These are phyloP conservation scores for Luvunga scandens DNA, from an alignment of 345 rosid species.

Conservation along the genomic window DNA sequence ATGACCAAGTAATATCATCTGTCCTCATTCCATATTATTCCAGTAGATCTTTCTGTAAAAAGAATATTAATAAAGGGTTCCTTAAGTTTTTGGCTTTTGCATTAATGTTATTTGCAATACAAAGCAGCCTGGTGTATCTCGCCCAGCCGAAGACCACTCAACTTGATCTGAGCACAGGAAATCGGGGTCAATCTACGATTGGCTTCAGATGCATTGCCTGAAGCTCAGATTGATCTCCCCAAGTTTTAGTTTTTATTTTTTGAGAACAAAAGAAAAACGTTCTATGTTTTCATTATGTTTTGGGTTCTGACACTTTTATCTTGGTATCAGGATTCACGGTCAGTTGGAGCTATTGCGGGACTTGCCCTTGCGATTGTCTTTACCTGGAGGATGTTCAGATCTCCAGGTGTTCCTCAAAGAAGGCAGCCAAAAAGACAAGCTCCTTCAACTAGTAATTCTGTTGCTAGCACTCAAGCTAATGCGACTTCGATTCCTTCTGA, in stretches of 20 bases:
- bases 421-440: constrained; percentile 75
- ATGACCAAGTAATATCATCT: background rate
- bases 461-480: constrained; percentile 43
- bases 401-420: constrained; percentile 62
- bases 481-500: constrained; percentile 36
- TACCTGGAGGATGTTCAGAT: constrained; percentile 74
- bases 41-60: background rate
- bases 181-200: background rate
- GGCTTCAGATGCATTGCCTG: background rate
- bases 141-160: background rate
- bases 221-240: background rate
- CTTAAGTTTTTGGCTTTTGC: background rate
- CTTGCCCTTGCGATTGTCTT: constrained; percentile 88
- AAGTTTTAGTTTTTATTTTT: background rate
- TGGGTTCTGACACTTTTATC: constrained; percentile 13
- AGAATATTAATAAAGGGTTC: background rate
- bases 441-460: constrained; percentile 45
- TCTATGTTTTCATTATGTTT: background rate
- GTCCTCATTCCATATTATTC: too few relatives aligned
- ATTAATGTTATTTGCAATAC: background rate
- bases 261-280: background rate
- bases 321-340: constrained; percentile 67
- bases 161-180: background rate
- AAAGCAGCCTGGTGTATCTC: background rate
- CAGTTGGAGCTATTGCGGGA: constrained; percentile 93